These are phyloP conservation scores for Grosmannia huntii DNA, from an alignment of 2,329 filamentous ascomycete species.

Conservation along the genomic window DNA sequence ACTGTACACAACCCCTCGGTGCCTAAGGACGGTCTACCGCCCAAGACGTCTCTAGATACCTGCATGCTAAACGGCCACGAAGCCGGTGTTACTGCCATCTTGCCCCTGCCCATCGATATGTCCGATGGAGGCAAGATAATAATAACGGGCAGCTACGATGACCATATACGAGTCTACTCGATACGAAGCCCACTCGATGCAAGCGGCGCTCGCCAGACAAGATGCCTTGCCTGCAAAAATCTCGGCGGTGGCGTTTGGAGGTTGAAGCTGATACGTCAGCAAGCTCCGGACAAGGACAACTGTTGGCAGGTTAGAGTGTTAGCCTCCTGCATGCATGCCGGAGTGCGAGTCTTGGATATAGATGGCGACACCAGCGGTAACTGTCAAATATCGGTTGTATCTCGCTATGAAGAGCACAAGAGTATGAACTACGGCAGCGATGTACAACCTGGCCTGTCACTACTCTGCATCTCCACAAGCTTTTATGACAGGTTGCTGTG, in stretches of 20 bases:
- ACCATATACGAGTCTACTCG: conserved; percentile 57
- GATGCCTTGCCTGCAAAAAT: conserved; percentile 48
- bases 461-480: conserved; percentile 54
- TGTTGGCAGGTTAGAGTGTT: conserved; percentile 37
- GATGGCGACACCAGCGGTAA: conserved; percentile 20
- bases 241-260: conserved; percentile 83
- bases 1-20: neutral
- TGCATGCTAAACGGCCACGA: conserved; percentile 34
- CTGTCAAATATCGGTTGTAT: conserved; percentile 54
- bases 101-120: conserved; percentile 44
- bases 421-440: conserved; percentile 95
- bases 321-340: conserved; percentile 90
- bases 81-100: conserved; percentile 80
- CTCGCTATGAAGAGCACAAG: conserved; percentile 68
- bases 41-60: conserved; percentile 11
- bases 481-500: conserved; percentile 65
- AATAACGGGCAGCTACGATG: conserved; percentile 86
- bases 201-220: conserved; percentile 28
- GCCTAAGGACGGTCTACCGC: neutral
- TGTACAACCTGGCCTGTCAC: conserved; percentile 32
- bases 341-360: conserved; percentile 51
- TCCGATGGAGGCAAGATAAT: conserved; percentile 41
- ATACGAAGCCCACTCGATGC: conserved; percentile 28
- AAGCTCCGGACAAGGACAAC: conserved; percentile 13
- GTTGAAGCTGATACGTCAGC: conserved; percentile 44